phyloP scores from a whole-genome alignment of 176 grass and related monocot species.

The Cocos nucifera region DNA sequence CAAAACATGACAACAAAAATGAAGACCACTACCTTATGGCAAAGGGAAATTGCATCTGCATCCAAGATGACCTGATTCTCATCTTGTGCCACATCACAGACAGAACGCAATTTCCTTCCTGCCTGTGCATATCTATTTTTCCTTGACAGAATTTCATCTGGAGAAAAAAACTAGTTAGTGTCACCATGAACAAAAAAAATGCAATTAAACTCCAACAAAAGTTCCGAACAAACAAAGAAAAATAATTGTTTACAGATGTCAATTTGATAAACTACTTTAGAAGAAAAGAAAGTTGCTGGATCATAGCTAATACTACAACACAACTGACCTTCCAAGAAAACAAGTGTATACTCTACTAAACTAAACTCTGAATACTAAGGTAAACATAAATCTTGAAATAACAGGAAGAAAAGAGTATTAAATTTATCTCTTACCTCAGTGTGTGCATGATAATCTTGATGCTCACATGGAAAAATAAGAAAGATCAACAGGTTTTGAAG shows the following conservation, averaged over 20 bases:
- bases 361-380: no score
- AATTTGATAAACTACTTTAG: no score
- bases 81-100: slow-evolving; percentile 11
- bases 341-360: no score
- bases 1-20: not conserved
- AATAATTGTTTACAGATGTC: not conserved
- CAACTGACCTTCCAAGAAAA: no score
- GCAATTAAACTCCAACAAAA: not conserved
- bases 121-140: slow-evolving; percentile 16
- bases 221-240: not conserved
- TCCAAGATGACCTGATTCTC: slow-evolving; percentile 26
- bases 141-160: slow-evolving; percentile 22
- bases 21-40: slow-evolving; percentile 25
- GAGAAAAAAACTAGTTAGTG: not conserved
- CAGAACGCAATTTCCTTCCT: slow-evolving; percentile 26
- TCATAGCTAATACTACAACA: no score
- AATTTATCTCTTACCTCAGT: no score
- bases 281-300: no score
- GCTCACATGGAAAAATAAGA: no score
- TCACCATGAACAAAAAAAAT: slow-evolving; percentile 9
- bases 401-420: no score
- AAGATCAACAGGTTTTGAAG: no score
- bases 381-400: no score
- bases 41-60: slow-evolving; percentile 3
- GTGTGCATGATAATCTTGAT: no score